A percentile compares a stretch with the other conserved stretches of the same genome.
These are phyloP conservation scores for Gossypium mustelinum DNA, from an alignment of 345 rosid genomes.

Conservation along the genomic window DNA sequence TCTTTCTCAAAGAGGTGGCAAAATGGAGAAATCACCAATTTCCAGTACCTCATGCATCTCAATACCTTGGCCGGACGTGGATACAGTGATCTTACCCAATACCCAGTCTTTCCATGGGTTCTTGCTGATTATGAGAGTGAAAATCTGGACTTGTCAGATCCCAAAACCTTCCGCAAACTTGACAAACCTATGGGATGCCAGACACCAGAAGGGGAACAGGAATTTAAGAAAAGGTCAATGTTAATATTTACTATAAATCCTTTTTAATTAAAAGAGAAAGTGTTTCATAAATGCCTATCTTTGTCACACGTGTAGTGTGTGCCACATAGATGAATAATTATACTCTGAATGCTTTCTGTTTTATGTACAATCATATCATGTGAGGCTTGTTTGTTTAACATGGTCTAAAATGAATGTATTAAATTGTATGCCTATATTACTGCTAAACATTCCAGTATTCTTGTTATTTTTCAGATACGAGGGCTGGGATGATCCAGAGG, in stretches of 20 bases:
- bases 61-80: constrained; percentile 99
- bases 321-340: background rate
- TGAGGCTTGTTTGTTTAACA: background rate
- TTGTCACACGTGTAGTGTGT: background rate
- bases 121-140: constrained; percentile 96
- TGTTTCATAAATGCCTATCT: background rate
- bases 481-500: constrained; percentile 99
- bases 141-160: constrained; percentile 74
- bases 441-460: constrained; percentile 7
- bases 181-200: constrained; percentile 99
- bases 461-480: constrained; percentile 63
- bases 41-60: constrained; percentile 98
- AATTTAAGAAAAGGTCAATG: constrained; percentile 89
- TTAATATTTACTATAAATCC: background rate
- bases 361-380: background rate
- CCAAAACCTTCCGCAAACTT: constrained; percentile 81
- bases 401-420: background rate
- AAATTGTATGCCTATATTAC: background rate
- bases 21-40: constrained; percentile 98
- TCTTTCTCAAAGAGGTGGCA: constrained; percentile 99
- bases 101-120: constrained; percentile 99
- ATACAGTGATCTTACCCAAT: constrained; percentile 97
- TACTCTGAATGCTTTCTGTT: background rate
- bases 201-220: constrained; percentile 92
- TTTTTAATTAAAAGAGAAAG: background rate